Base-by-base conservation (phyloP, 768 basidiomycete species). In the Amanita thiersii region DNA sequence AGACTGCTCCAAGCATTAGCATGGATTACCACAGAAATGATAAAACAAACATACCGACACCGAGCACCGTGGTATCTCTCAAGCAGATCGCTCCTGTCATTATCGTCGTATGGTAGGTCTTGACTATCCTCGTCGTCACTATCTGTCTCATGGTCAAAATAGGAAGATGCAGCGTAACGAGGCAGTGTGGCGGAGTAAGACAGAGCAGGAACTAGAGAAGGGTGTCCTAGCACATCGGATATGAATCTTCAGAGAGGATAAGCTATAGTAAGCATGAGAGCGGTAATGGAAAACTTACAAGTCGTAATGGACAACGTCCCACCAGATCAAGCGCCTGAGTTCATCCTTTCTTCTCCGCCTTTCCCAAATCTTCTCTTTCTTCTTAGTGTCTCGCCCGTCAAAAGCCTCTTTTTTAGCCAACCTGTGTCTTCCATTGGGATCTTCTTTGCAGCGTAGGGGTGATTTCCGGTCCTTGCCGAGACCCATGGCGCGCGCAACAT, bases 271-370 rank as follows among this genome's bases (percentile, higher is more conserved):
- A 10, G 21, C 39, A 9, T 17, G 12, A 28, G 26, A 28, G 39
- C 37, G 41, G 43, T 40, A 43, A 37, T 28, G 37, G 34, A 45
- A 30, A n/a, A 72, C 82, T 51, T 56, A 87, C 86, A 81, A 53
- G 56, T 89, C 87, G 56, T 79, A 86, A 58, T 74, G 85, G 53
- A 77, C 71, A 8, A 86, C 67, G 39, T 85, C 81, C 86, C 86
- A 89, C 83, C 86, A 86, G 4, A 85, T 57, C 69, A 57, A 52
- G 35, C 59, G 54, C 34, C 57, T 57, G 46, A 53, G 53, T 23
- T 65, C 64, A 35, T 57, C 56, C 39, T 39, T 77, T 70, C 43
- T 30, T 32, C 47, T 50, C 45, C 42, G 39, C 30, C 47, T 52
- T 20, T 51, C 47, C 49, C 44, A 12, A 25, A 19, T 18, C 39